Percentiles rank a stretch among this genome's conserved stretches.
These are phyloP conservation scores for Trichosanthes truncata DNA, from an alignment of 306 rosid genomes.

Conservation along the genomic window DNA sequence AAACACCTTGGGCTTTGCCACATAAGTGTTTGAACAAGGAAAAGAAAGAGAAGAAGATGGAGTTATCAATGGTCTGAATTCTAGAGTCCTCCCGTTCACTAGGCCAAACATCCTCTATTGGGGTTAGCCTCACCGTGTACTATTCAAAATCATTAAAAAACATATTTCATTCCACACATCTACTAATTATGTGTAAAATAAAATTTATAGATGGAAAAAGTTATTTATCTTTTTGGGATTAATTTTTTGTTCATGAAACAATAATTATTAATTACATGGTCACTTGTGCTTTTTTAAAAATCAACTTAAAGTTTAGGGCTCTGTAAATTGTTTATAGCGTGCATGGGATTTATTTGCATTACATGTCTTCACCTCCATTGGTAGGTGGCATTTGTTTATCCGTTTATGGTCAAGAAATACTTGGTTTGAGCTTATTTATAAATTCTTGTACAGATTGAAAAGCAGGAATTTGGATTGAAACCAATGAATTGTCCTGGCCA, in stretches of 20 bases:
- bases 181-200: neutral
- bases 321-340: neutral
- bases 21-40: neutral
- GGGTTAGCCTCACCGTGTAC: neutral
- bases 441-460: slow-evolving; percentile 51
- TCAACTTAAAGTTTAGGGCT: neutral
- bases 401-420: neutral
- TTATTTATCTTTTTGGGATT: neutral
- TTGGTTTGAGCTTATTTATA: neutral
- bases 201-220: neutral
- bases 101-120: neutral
- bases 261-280: neutral
- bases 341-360: neutral
- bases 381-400: neutral
- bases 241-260: neutral
- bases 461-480: slow-evolving; percentile 91
- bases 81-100: neutral
- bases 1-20: neutral
- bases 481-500: slow-evolving; percentile 99
- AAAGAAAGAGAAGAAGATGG: neutral
- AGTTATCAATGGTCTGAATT: neutral
- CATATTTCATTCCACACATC: neutral
- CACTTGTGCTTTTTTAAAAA: neutral
- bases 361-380: neutral
- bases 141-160: neutral